Percentiles rank a stretch among this genome's conserved stretches.
Conservation (phyloP, 2,329 filamentous ascomycete genomes). For the Pseudocercospora eumusae region DNA sequence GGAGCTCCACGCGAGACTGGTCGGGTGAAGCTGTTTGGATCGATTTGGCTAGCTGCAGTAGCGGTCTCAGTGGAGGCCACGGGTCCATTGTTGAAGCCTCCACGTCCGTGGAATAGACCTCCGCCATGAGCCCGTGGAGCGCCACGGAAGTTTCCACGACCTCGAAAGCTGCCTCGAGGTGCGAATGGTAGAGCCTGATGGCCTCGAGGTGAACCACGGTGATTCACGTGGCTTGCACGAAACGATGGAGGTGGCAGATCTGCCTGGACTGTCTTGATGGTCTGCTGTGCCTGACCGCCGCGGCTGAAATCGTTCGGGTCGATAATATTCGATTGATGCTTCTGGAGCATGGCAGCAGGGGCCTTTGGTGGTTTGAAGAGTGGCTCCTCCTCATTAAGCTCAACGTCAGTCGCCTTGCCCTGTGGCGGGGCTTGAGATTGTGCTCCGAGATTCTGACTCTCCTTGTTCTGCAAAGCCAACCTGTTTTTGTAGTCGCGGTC, state of each 20-base stretch:
- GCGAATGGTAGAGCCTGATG: conserved; percentile 24
- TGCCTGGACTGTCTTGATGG: conserved; percentile 13
- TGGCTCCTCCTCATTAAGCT: conserved; percentile 25
- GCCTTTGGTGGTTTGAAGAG: conserved; percentile 37
- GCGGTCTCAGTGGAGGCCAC: conserved; percentile 13
- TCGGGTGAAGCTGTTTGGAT: conserved; percentile 42
- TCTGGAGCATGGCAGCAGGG: conserved; percentile 38
- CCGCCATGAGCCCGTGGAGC: conserved; percentile 27
- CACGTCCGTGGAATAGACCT: conserved; percentile 26
- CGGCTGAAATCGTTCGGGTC: conserved; percentile 54
- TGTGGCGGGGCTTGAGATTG: not conserved
- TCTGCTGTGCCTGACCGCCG: conserved; percentile 30
- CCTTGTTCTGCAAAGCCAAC: conserved; percentile 34
- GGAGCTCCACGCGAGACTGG: conserved; percentile 35
- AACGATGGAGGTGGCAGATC: conserved; percentile 25
- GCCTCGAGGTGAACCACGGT: conserved; percentile 26
- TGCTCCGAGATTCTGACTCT: conserved; percentile 26
- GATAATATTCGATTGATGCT: conserved; percentile 40
- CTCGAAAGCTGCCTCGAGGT: conserved; percentile 30
- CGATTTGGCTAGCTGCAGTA: conserved; percentile 36
- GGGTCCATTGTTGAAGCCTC: conserved; percentile 18
- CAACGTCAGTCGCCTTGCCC: conserved; percentile 7
- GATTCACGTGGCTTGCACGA: conserved; percentile 7
- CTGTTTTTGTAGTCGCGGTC: conserved; percentile 50
- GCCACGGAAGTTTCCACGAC: conserved; percentile 34